Evolutionary conservation across 371 early-diverging fungal genomes (phyloP), one percentile per base, ranked within the genome.

Genomic region (Mucor racemosus): DNA sequence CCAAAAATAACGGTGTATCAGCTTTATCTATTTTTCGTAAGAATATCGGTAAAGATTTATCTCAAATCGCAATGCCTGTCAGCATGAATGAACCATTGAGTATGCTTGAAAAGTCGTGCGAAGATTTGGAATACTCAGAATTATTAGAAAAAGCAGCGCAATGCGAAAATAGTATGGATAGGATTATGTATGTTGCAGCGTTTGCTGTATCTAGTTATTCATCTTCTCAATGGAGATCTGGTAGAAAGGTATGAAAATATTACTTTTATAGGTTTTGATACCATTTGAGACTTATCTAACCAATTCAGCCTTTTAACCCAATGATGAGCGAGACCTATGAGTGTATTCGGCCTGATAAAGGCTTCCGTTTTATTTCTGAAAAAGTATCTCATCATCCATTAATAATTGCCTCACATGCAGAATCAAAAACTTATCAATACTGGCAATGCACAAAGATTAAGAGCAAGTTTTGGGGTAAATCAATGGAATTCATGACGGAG

Each of bases 321-420:
- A 84, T 97, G 39, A 87, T 94, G 72, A 96, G 94, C 60, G 98
- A 97, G 76, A 97, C 97, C 0, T 97, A 92, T 77, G 97, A 97
- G 74, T 88, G 79, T 77, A 84, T 94, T 42, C 82, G 94, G 8
- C 86, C 91, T 6, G 94, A 92, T 71, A 81, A 83, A 63, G 90
- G 91, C 0, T 95, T 91, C 71, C 81, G 86, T 42, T 95, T 88
- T 63, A 79, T 95, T 55, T 81, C 94, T 1, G 95, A 95, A 83
- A 95, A 94, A 83, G 96, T 96, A 21, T 86, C 85, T 54, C 94
- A 94, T 62, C 85, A 91, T 69, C 94, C 94, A 14, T 84, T 91
- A 7, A 76, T 93, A 39, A 92, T 94, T 84, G 93, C 94, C 9
- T 31, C 60, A 19, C 80, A 91, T 64, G 90, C 91, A 10, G 90